These are phyloP conservation scores for Schwanniomyces occidentalis DNA, from an alignment of 805 yeast genomes.

Conservation along the genomic window DNA sequence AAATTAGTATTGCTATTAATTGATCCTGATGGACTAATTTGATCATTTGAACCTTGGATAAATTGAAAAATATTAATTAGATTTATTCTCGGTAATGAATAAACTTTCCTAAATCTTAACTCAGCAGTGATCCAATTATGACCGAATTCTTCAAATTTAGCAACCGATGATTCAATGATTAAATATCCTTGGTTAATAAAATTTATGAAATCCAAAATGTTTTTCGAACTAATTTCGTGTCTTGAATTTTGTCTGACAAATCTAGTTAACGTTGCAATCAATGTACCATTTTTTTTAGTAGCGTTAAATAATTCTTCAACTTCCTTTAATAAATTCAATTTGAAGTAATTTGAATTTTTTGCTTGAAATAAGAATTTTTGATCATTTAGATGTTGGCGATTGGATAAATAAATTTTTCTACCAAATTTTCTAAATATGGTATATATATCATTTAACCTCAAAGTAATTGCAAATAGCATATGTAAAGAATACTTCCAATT, in stretches of 20 bases:
- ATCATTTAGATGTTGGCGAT: conserved; percentile 43
- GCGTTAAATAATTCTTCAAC: conserved; percentile 42
- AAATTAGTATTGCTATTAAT: background rate
- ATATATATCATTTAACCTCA: conserved; percentile 52
- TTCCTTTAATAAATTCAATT: conserved; percentile 18
- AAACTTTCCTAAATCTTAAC: conserved; percentile 39
- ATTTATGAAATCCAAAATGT: conserved; percentile 39
- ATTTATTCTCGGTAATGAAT: conserved; percentile 26
- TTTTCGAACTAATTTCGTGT: conserved; percentile 35
- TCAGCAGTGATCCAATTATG: conserved; percentile 45
- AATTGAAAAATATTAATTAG: conserved; percentile 14
- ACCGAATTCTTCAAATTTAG: conserved; percentile 38
- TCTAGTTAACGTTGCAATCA: conserved; percentile 49
- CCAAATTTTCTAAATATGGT: conserved; percentile 48
- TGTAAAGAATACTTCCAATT: conserved; percentile 46
- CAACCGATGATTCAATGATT: conserved; percentile 27
- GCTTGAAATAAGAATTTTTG: conserved; percentile 34
- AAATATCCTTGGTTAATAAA: conserved; percentile 41
- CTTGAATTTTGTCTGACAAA: conserved; percentile 43
- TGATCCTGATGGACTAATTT: background rate
- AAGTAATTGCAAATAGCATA: conserved; percentile 43
- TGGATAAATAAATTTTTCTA: conserved; percentile 46
- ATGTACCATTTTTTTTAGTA: conserved; percentile 49
- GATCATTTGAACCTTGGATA: conserved; percentile 2
- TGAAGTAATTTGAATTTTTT: conserved; percentile 31